Percentiles rank a stretch among this genome's conserved stretches.
Evolutionary conservation across 2,329 filamentous ascomycete genomes (phyloP).

Genomic region (Rhinocladiella similis): DNA sequence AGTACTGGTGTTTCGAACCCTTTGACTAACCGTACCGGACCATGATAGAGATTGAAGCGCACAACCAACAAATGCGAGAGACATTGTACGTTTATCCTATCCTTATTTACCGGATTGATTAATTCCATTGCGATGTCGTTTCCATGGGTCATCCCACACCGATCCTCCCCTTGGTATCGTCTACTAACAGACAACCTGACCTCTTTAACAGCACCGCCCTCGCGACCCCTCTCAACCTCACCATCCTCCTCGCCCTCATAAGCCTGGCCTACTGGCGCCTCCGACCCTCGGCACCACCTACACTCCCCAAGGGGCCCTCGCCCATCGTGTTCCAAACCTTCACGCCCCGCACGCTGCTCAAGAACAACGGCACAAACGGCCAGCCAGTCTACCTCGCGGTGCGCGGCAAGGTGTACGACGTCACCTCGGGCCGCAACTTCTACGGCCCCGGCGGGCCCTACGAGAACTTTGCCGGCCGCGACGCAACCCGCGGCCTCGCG

Average conservation of each 20-base stretch:
- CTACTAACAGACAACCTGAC: background rate
- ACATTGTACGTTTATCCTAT: slow-evolving; percentile 7
- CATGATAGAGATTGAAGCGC: slow-evolving; percentile 14
- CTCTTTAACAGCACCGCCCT: slow-evolving; percentile 19
- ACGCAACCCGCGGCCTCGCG: slow-evolving; percentile 84
- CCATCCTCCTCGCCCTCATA: slow-evolving; percentile 59
- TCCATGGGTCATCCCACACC: background rate
- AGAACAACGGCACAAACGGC: slow-evolving; percentile 75
- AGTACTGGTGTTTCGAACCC: background rate
- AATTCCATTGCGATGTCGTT: background rate
- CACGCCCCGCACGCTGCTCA: slow-evolving; percentile 78
- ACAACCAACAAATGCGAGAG: slow-evolving; percentile 14
- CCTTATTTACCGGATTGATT: background rate
- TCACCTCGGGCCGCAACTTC: slow-evolving; percentile 82
- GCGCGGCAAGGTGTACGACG: slow-evolving; percentile 87
- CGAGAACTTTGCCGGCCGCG: slow-evolving; percentile 90
- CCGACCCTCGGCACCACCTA: slow-evolving; percentile 52
- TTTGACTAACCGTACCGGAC: background rate
- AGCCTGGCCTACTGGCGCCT: slow-evolving; percentile 60
- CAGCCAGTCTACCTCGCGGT: slow-evolving; percentile 87
- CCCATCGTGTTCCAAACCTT: slow-evolving; percentile 86
- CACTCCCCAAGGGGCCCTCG: slow-evolving; percentile 54
- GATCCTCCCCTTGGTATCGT: background rate
- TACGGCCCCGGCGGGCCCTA: slow-evolving; percentile 96
- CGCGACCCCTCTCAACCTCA: slow-evolving; percentile 50